Base-by-base conservation (phyloP, 1,139 yeast genomes). In the Diutina siamensis region DNA sequence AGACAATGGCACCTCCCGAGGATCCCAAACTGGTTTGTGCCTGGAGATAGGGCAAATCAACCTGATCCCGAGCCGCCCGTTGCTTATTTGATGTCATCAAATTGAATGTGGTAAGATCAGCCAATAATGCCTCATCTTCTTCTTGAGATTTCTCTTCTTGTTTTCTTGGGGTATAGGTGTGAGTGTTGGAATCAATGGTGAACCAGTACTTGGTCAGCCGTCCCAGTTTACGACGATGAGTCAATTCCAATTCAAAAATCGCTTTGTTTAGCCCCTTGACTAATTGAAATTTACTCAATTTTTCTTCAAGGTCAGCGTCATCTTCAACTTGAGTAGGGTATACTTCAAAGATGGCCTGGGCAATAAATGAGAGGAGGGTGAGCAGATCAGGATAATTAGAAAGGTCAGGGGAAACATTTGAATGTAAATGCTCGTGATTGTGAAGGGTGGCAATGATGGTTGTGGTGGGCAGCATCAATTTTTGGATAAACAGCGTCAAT, bases 41-140 rank as follows among this genome's bases (percentile, higher is more conserved):
- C 55, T 84, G 85, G 68, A 89, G 65, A 58, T 72, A 92, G 15
- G 98, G 98, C 50, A 92, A 67, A 44, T 84, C 94, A 3, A 92
- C 96, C 52, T 83, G 81, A 32, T 86, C 95, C 52, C 80, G 77
- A 0, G 94, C 95, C 46, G 71, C 59, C 51, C 75, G 81, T 57
- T 92, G 97, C 53, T 78, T 82, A 2, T 75, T 74, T 5, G 80
- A 83, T 0, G 94, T 84, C 2, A 80, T 71, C 48, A 92, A 67
- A 54, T 88, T 89, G 66, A 92, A 92, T 0, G 98, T 92, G 0
- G 97, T 85, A 54, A 92, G 68, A 45, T 74, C 86, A 51, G 80
- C 76, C 47, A 87, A 64, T 48, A 83, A 58, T 13, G 71, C 71
- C 35, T 65, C 73, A 1, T 57, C 61, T 8, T 63, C 64, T 1